Evolutionary conservation across 345 rosid genomes (phyloP), one percentile per base, ranked within the genome.

Genomic region (Euphorbia pulcherrima): DNA sequence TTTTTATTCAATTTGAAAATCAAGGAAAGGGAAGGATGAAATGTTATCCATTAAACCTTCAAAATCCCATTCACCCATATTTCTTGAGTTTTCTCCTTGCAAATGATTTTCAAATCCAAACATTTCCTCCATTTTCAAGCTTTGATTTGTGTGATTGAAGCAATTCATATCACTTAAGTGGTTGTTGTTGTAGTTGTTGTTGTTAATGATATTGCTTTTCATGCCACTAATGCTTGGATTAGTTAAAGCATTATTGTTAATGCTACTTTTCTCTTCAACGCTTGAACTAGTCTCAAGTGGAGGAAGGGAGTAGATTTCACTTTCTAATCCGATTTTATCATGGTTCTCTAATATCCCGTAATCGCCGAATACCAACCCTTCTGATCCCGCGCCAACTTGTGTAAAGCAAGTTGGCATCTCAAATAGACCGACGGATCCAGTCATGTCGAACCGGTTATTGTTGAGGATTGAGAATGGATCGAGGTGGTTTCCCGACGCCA

Each of bases 11-110:
- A 81, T 74, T 74, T 90, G 90, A 86, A 86, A 90, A 82, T 92
- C 95, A 82, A 85, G 92, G 68, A 83, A 86, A 64, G 97, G 93
- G 59, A 87, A 87, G 71, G 92, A 82, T 40, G 90, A 79, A 57
- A 81, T 77, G 55, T 88, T 84, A 64, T 83, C 88, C 75, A 90
- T 85, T 64, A 92, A 83, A 71, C 87, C 89, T 71, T 92, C 97
- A 18, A 90, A 80, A 75, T 87, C 98, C 97, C 98, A 92, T 66
- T 90, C 98, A 79, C 90, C 97, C 59, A 82, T 78, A 33, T 33
- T 33, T 79, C 85, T 79, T 53, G 85, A 84, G 88, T 83, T 84
- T 78, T 87, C 90, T 75, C 79, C 85, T 68, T 81, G 83, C 84
- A 83, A 89, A 37, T 82, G 74, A 80, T 86, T 82, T 70, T 84